Evolutionary conservation across 2,329 filamentous ascomycete genomes (phyloP).

Genomic region (Fusarium tanahbumbuense): DNA sequence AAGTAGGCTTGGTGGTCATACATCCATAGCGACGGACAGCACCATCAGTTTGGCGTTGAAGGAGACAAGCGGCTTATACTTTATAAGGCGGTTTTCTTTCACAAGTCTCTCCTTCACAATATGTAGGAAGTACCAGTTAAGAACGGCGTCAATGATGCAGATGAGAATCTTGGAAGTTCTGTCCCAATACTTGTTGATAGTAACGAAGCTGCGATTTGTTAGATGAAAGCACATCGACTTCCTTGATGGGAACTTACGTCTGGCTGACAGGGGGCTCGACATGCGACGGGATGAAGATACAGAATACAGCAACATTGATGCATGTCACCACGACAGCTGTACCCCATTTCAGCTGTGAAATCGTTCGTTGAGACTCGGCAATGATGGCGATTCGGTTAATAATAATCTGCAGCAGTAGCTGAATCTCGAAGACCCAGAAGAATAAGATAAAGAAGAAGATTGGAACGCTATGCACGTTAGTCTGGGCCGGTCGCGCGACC

Average conservation of each 20-base stretch:
- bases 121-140: constrained; percentile 66
- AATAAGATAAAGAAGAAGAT: constrained; percentile 53
- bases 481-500: neutral
- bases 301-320: constrained; percentile 66
- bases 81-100: constrained; percentile 59
- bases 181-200: constrained; percentile 64
- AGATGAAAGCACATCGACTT: accelerated
- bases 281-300: constrained; percentile 65
- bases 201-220: constrained; percentile 46
- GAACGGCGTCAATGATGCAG: constrained; percentile 59
- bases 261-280: constrained; percentile 53
- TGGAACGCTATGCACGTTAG: constrained; percentile 41
- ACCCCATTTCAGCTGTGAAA: constrained; percentile 59
- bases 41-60: constrained; percentile 64
- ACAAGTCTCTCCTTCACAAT: constrained; percentile 60
- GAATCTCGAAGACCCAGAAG: constrained; percentile 60
- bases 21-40: constrained; percentile 63
- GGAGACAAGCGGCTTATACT: constrained; percentile 61
- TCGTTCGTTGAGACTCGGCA: constrained; percentile 54
- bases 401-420: constrained; percentile 66
- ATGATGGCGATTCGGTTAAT: constrained; percentile 65
- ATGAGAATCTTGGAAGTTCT: constrained; percentile 64
- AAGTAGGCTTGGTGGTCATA: constrained; percentile 31
- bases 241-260: constrained; percentile 37
- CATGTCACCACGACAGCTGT: constrained; percentile 57